A percentile compares a stretch with the other conserved stretches of the same genome.
These are phyloP conservation scores for Angomonas deanei DNA, from an alignment of 208 protist genomes.

Conservation along the genomic window DNA sequence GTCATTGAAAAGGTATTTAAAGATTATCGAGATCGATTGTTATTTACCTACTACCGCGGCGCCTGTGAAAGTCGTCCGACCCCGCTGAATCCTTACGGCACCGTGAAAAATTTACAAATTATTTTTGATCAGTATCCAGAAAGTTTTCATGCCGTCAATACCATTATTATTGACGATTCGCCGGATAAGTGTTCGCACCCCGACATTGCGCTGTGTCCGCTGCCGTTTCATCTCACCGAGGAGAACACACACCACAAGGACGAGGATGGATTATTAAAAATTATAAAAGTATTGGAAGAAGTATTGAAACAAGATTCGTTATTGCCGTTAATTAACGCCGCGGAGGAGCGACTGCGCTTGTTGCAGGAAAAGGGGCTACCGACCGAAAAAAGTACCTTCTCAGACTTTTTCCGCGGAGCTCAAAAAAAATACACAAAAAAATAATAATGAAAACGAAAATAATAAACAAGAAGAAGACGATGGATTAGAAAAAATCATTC, in stretches of 20 bases:
- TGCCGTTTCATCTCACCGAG: conserved; percentile 34
- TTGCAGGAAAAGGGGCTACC: conserved; percentile 11
- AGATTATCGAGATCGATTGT: conserved; percentile 67
- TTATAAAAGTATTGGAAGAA: conserved; percentile 68
- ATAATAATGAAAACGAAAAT: background rate
- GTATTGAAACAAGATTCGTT: conserved; percentile 67
- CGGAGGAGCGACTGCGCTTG: conserved; percentile 42
- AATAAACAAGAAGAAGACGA: background rate
- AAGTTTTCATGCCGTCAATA: conserved; percentile 87
- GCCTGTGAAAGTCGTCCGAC: conserved; percentile 53
- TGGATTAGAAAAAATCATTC: conserved; percentile 35
- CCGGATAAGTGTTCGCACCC: conserved; percentile 88
- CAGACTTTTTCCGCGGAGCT: background rate
- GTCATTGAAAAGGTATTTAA: conserved; percentile 86
- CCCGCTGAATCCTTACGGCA: conserved; percentile 64
- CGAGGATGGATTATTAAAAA: conserved; percentile 58
- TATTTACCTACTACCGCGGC: conserved; percentile 80
- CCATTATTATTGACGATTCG: conserved; percentile 89
- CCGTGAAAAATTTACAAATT: conserved; percentile 78
- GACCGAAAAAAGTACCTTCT: background rate
- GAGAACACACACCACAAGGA: conserved; percentile 50
- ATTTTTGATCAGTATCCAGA: conserved; percentile 80
- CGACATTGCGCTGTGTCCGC: conserved; percentile 82
- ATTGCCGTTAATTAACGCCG: conserved; percentile 64
- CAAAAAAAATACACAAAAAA: no score